These are phyloP conservation scores for Friedmanniomyces simplex DNA, from an alignment of 495 filamentous ascomycete species.

Conservation along the genomic window DNA sequence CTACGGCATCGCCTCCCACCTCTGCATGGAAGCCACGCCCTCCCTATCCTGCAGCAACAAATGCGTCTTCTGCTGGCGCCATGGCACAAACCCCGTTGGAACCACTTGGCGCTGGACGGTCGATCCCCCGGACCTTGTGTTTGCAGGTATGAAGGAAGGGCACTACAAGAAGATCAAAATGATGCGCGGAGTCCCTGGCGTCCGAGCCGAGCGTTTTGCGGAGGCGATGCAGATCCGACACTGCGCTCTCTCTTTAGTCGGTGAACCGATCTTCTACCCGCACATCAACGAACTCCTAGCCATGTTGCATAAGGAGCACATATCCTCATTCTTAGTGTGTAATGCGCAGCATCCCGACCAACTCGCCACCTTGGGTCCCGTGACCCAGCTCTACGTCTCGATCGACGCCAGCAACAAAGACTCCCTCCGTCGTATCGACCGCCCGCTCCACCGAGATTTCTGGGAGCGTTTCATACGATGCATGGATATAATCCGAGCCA, in stretches of 20 bases:
- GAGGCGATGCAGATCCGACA: conserved; percentile 90
- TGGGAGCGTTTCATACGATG: conserved; percentile 91
- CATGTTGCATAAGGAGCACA: conserved; percentile 72
- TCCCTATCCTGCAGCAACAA: conserved; percentile 95
- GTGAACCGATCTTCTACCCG: conserved; percentile 96
- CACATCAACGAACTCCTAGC: conserved; percentile 84
- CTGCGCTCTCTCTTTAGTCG: conserved; percentile 82
- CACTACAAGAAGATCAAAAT: conserved; percentile 97
- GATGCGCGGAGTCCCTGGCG: conserved; percentile 85
- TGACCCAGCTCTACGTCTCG: conserved; percentile 90
- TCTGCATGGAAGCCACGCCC: conserved; percentile 96
- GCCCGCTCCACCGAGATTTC: conserved; percentile 89
- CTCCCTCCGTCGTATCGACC: conserved; percentile 72
- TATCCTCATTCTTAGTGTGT: conserved; percentile 91
- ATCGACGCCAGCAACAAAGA: conserved; percentile 93
- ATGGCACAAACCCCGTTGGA: conserved; percentile 92
- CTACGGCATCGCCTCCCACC: conserved; percentile 89
- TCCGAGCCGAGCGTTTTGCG: conserved; percentile 79
- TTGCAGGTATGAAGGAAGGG: conserved; percentile 75
- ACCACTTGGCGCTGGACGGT: conserved; percentile 95
- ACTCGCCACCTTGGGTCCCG: conserved; percentile 64
- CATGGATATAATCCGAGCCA: conserved; percentile 77
- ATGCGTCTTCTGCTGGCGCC: conserved; percentile 97
- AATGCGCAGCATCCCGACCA: conserved; percentile 97
- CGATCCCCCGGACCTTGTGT: conserved; percentile 79